Evolutionary conservation across 768 basidiomycete genomes (phyloP).

Genomic region (Grammothele lineata): DNA sequence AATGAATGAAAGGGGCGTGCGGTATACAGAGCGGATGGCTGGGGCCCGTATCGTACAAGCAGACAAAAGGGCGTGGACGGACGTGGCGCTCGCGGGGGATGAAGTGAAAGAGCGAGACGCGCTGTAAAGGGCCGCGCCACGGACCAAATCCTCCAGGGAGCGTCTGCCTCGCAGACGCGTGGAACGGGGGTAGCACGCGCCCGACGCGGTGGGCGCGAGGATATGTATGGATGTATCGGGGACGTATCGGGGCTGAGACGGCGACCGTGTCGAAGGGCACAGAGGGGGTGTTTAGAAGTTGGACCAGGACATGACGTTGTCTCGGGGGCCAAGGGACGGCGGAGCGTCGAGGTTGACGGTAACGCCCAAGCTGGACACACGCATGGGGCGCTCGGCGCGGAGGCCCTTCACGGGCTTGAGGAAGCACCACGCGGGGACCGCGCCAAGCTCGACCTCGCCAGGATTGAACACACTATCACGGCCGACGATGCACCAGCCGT

Average conservation of each 20-base stretch:
- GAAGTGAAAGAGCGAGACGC: too few species aligned
- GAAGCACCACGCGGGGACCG: constrained; percentile 79
- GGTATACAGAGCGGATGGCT: too few species aligned
- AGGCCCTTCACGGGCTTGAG: constrained; percentile 56
- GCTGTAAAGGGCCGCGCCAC: neutral
- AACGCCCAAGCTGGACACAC: constrained; percentile 51
- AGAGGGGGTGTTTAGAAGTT: constrained; percentile 58
- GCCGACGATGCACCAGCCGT: constrained; percentile 77
- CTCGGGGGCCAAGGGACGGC: constrained; percentile 31
- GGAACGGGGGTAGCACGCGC: neutral
- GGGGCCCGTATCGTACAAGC: too few species aligned
- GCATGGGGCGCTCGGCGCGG: constrained; percentile 57
- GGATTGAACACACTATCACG: constrained; percentile 37
- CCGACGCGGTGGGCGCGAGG: constrained; percentile 3
- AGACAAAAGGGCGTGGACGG: too few species aligned
- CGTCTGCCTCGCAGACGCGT: constrained; percentile 6
- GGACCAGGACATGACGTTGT: constrained; percentile 66
- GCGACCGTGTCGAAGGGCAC: too few species aligned
- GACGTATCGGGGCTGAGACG: neutral
- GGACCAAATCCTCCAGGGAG: constrained; percentile 11
- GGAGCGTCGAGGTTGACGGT: constrained; percentile 49
- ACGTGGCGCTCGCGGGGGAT: too few species aligned
- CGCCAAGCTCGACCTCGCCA: constrained; percentile 58
- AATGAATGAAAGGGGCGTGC: too few species aligned
- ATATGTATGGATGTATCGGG: neutral